Conservation (phyloP, 1,284 basidiomycete genomes). For the Leccinum variabile region DNA sequence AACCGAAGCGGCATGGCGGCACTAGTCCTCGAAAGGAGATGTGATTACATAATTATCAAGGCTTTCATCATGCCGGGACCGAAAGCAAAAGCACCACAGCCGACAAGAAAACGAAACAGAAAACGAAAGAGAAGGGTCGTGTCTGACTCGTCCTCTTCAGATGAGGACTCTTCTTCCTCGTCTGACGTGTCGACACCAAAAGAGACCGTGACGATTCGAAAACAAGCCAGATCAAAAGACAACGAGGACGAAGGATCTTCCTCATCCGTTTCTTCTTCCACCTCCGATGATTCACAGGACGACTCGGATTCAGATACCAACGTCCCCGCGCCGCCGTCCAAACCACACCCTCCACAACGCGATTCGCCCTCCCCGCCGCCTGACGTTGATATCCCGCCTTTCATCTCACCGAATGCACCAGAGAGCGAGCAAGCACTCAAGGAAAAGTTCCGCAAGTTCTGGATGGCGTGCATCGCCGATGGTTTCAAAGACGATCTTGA, state of each 20-base stretch:
- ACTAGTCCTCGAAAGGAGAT: background rate
- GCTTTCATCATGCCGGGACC: constrained; percentile 10
- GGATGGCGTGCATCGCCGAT: constrained; percentile 78
- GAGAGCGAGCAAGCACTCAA: constrained; percentile 54
- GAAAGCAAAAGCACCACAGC: constrained; percentile 32
- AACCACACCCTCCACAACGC: constrained; percentile 17
- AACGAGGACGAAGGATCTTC: constrained; percentile 6
- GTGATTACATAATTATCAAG: background rate
- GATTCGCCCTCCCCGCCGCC: constrained; percentile 51
- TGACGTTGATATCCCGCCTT: constrained; percentile 46
- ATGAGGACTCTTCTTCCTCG: constrained; percentile 34
- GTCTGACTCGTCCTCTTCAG: constrained; percentile 46
- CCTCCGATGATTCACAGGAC: constrained; percentile 11
- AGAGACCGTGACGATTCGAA: constrained; percentile 3
- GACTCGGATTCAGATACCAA: constrained; percentile 17
- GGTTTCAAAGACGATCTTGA: constrained; percentile 77
- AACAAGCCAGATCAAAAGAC: background rate
- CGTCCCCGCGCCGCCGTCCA: constrained; percentile 7
- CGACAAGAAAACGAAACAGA: constrained; percentile 46
- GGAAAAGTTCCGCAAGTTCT: constrained; percentile 71
- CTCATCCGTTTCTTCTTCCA: constrained; percentile 26
- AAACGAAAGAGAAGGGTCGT: constrained; percentile 54
- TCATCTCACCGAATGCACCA: constrained; percentile 42
- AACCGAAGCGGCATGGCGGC: background rate
- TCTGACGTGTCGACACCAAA: constrained; percentile 18